Evolutionary conservation across 2,329 filamentous ascomycete genomes (phyloP), one percentile per base, ranked within the genome.

Genomic region (Stenocarpella maydis): DNA sequence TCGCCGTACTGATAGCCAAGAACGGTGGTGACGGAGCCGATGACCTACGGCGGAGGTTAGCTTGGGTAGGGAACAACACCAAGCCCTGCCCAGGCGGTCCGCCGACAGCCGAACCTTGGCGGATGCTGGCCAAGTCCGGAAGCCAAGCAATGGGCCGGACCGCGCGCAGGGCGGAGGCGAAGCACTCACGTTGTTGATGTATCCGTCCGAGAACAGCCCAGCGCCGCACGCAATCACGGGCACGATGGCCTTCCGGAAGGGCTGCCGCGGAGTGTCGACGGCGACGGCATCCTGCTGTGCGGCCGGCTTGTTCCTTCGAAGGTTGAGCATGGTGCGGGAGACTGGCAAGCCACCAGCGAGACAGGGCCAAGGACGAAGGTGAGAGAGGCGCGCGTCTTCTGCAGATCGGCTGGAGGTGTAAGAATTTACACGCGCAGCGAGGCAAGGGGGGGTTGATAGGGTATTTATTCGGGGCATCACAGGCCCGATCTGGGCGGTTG

Each of bases 171-270:
- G 68, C 65, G 39, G 45, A 34, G 34, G 47, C 41, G 37, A 31
- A 31, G 10, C 41, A 39, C 70, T 69, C 24, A 94, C 92, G 76
- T 93, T 94, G 81, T 97, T 97, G 77, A 97, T 88, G 79, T 97
- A 97, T 19, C 95, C 95, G 79, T 97, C 95, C 28, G 91, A 94
- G 80, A 97, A 97, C 2, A 97, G 85, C 75, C 95, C 95, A 64
- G 94, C 92, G 73, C 95, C 95, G 76, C 94, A 97, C 52, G 94
- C 94, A 74, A 97, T 91, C 1, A 94, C 92, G 17, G 94, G 93
- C 86, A 87, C 76, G 24, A 83, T 65, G 2, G 53, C 45, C 28
- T 49, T 41, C 0, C 26, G 78, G 31, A 73, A 66, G 19, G 37
- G 71, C 60, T 37, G 68, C 41, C 53, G 39, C 17, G 53, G 49